A percentile compares a stretch with the other conserved stretches of the same genome.
These are phyloP conservation scores for Lactarius hengduanensis DNA, from an alignment of 768 basidiomycete species.

Conservation along the genomic window DNA sequence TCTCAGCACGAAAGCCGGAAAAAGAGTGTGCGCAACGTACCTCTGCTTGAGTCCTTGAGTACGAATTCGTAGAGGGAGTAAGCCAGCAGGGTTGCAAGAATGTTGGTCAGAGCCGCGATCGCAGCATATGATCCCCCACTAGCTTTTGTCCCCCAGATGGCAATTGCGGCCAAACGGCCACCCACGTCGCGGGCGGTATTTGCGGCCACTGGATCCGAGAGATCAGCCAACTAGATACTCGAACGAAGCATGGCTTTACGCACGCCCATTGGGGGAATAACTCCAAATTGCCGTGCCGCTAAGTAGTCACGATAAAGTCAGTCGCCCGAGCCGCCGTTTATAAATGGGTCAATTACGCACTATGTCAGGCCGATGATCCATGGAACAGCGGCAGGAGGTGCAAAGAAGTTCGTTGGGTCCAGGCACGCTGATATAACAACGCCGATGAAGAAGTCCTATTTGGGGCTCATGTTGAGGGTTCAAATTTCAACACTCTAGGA, in stretches of 20 bases:
- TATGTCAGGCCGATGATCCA: conserved; percentile 33
- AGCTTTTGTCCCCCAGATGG: conserved; percentile 34
- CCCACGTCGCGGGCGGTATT: conserved; percentile 36
- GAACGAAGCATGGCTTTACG: conserved; percentile 14
- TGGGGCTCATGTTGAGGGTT: not conserved
- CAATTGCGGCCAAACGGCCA: conserved; percentile 32
- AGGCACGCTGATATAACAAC: conserved; percentile 31
- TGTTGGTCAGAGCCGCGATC: conserved; percentile 35
- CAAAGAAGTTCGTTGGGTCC: conserved; percentile 36
- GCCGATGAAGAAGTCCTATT: conserved; percentile 32
- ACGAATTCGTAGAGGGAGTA: conserved; percentile 33
- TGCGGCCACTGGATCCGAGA: conserved; percentile 31
- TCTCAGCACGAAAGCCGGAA: conserved; percentile 6
- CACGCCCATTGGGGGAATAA: conserved; percentile 31
- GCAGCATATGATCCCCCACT: conserved; percentile 37
- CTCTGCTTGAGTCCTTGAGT: conserved; percentile 33
- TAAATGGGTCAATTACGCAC: conserved; percentile 15
- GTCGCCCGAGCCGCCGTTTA: not conserved
- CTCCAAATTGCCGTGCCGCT: conserved; percentile 33
- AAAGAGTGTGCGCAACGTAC: conserved; percentile 19
- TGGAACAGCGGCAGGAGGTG: conserved; percentile 30
- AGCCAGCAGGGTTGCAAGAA: conserved; percentile 34
- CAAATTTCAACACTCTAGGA: not conserved
- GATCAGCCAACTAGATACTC: not conserved
- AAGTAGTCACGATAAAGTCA: not conserved